Base-by-base conservation (phyloP, 371 early-diverging fungal genomes). In the Catenaria anguillulae region DNA sequence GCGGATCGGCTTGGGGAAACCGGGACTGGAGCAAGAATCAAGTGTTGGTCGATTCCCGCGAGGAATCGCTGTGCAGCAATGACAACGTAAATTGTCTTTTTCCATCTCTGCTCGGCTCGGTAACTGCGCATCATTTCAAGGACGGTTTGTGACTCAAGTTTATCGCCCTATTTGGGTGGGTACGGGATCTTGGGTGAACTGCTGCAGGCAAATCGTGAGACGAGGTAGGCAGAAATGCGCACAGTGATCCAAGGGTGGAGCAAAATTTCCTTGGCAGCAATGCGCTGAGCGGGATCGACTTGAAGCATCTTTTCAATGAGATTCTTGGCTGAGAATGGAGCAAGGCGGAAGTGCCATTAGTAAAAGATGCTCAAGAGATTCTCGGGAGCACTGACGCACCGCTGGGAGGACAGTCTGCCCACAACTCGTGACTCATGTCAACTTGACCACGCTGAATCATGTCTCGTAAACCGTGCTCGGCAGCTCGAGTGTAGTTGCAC, bases 211-310 rank as follows among this genome's bases (percentile, higher is more conserved):
- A 23, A n/a, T n/a, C n/a, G n/a, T n/a, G n/a, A 36, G n/a, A 36
- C 19, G 34, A 24, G 37, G 31, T 0, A 8, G 23, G 23, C 13
- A 17, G 33, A 58, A 13, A 40, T 1, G n/a, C 35, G 26, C 23
- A 64, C 65, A 17, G 56, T 55, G 36, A 65, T 64, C 65, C 65
- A 65, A 0, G 65, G 65, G n/a, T 65, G 65, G 35, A 48, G 19
- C 2, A 65, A 36, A 26, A 65, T 65, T 29, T 65, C 65, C 48
- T 65, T 64, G 15, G 65, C 65, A 3, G 65, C 43, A 5, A 65
- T 65, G 12, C 65, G 33, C 26, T 52, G n/a, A 0, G 65, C 65
- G 8, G 65, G 65, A 45, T 65, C 65, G 29, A 55, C 33, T 21
- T 56, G 42, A 23, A 65, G 40, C 60, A 65, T 59, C 17, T 33